phyloP scores from a whole-genome alignment of 2,329 filamentous ascomycete genomes.

The Kalmusia sp. region DNA sequence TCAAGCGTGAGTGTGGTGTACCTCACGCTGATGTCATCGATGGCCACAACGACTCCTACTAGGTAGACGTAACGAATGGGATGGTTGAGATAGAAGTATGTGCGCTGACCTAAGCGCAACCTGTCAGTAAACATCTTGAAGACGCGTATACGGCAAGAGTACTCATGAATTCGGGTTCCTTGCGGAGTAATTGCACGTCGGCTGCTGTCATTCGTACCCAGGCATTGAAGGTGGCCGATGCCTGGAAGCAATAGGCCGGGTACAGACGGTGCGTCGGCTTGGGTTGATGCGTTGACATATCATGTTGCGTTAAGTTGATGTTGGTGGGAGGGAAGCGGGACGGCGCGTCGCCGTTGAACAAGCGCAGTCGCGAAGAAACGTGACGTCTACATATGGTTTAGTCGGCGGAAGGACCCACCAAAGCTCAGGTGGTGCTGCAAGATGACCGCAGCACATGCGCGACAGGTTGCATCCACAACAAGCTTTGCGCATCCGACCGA shows the following conservation, averaged over 20 bases:
- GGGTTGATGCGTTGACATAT: slow-evolving; percentile 40
- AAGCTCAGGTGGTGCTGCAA: slow-evolving; percentile 11
- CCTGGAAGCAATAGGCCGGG: slow-evolving; percentile 65
- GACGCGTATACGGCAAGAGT: slow-evolving; percentile 13
- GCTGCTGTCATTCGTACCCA: slow-evolving; percentile 68
- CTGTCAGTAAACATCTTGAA: slow-evolving; percentile 5
- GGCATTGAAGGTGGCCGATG: slow-evolving; percentile 66
- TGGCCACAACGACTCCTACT: slow-evolving; percentile 53
- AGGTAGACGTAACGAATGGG: slow-evolving; percentile 57
- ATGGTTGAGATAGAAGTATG: slow-evolving; percentile 64
- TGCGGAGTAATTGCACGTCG: slow-evolving; percentile 61
- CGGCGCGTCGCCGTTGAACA: slow-evolving; percentile 26
- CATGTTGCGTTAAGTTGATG: slow-evolving; percentile 26
- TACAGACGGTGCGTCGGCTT: slow-evolving; percentile 50
- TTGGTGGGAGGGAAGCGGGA: slow-evolving; percentile 18
- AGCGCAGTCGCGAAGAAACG: slow-evolving; percentile 21
- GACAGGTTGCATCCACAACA: slow-evolving; percentile 14
- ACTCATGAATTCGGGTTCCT: slow-evolving; percentile 60
- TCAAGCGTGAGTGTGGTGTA: slow-evolving; percentile 63
- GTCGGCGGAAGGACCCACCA: neutral
- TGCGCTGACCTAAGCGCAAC: slow-evolving; percentile 55
- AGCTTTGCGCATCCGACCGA: slow-evolving; percentile 28
- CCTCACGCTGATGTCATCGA: slow-evolving; percentile 48
- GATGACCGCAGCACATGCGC: slow-evolving; percentile 31
- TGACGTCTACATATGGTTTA: slow-evolving; percentile 6